Evolutionary conservation across 2,329 filamentous ascomycete genomes (phyloP).

Genomic region (Celoporthe dispersa): DNA sequence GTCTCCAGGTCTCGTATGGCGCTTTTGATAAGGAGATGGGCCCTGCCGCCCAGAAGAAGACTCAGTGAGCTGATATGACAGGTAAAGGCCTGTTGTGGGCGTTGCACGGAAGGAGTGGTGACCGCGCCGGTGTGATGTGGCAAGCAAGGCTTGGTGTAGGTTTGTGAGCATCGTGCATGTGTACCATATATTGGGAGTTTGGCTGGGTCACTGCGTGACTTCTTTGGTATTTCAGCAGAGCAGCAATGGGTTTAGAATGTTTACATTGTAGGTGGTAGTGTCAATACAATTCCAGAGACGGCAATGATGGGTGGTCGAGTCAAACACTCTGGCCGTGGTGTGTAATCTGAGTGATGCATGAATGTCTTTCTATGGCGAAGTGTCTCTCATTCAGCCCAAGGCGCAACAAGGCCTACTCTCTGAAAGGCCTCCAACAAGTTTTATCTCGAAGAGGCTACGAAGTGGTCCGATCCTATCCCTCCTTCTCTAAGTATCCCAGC

Average conservation of each 20-base stretch:
- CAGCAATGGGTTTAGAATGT: slow-evolving; percentile 25
- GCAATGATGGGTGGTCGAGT: background rate
- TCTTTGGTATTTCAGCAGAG: slow-evolving; percentile 8
- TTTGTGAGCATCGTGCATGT: slow-evolving; percentile 25
- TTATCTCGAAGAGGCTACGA: background rate
- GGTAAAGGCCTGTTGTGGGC: slow-evolving; percentile 43
- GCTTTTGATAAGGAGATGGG: slow-evolving; percentile 97
- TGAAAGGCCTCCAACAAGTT: background rate
- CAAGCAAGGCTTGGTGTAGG: slow-evolving; percentile 4
- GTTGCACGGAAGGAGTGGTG: slow-evolving; percentile 16
- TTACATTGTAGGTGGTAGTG: background rate
- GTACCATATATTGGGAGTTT: slow-evolving; percentile 32
- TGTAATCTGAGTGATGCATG: background rate
- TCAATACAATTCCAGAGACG: background rate
- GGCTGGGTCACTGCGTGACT: slow-evolving; percentile 18
- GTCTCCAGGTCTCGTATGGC: slow-evolving; percentile 87
- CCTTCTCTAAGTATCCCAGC: background rate
- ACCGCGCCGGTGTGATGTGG: slow-evolving; percentile 15
- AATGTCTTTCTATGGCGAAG: background rate
- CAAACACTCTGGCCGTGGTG: background rate
- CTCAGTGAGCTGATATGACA: slow-evolving; percentile 35
- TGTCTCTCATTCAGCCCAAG: background rate
- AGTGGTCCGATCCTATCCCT: background rate
- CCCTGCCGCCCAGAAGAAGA: slow-evolving; percentile 85
- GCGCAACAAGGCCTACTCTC: background rate